A percentile compares a stretch with the other conserved stretches of the same genome.
Conservation (phyloP, 1,284 basidiomycete species). For the Apiotrichum akiyoshidainum region DNA sequence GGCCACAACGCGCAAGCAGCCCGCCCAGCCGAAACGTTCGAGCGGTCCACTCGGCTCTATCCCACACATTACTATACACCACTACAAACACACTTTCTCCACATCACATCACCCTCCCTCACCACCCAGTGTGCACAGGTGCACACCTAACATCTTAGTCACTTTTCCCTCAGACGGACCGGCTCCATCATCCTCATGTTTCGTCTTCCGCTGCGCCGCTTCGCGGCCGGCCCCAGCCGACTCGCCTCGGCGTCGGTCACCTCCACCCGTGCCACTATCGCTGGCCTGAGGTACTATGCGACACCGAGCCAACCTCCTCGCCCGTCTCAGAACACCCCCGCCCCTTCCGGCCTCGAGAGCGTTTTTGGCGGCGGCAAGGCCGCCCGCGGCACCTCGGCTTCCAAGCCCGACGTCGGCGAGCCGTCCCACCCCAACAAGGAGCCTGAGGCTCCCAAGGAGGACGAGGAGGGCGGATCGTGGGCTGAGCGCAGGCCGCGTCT, state of each 20-base stretch:
- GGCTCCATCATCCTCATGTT: constrained; percentile 1
- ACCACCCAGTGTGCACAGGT: too few relatives aligned
- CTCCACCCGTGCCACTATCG: constrained; percentile 1
- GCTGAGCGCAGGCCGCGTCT: constrained; percentile 38
- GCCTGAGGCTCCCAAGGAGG: constrained; percentile 26
- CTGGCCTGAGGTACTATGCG: constrained; percentile 26
- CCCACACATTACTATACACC: too few relatives aligned
- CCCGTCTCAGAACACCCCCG: constrained; percentile 36
- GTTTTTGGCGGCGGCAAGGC: constrained; percentile 37
- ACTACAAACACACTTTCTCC: too few relatives aligned
- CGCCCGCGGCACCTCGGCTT: constrained; percentile 8
- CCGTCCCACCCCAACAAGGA: background rate
- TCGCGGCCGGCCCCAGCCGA: constrained; percentile 14
- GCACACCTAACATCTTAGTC: background rate
- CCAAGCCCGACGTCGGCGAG: background rate
- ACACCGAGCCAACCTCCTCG: constrained; percentile 30
- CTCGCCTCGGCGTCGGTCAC: constrained; percentile 22
- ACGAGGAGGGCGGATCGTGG: constrained; percentile 28
- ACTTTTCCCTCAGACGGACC: background rate
- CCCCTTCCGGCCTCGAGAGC: constrained; percentile 41
- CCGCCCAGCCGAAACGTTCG: too few relatives aligned
- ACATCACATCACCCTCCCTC: too few relatives aligned
- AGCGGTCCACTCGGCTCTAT: too few relatives aligned
- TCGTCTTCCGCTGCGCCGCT: constrained; percentile 9
- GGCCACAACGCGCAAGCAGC: too few relatives aligned